phyloP scores from a whole-genome alignment of 2,329 filamentous ascomycete genomes.

The Cryphonectria japonica region DNA sequence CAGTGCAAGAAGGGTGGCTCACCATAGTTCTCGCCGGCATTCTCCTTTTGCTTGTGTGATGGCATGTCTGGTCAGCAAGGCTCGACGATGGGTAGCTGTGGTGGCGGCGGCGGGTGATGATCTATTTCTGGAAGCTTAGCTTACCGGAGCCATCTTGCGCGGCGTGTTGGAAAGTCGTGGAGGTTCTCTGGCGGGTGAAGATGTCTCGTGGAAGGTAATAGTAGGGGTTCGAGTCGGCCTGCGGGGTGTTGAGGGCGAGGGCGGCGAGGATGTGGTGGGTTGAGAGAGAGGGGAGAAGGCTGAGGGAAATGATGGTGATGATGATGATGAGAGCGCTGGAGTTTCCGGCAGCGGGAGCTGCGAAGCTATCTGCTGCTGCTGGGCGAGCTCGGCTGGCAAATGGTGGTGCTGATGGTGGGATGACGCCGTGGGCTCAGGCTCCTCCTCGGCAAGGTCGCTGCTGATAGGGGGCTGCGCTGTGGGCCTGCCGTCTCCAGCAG shows the following conservation, averaged over 20 bases:
- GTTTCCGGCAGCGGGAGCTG: slow-evolving; percentile 47
- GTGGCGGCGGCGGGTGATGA: slow-evolving; percentile 15
- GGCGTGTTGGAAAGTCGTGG: slow-evolving; percentile 35
- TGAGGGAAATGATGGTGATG: slow-evolving; percentile 36
- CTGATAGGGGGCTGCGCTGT: slow-evolving; percentile 14
- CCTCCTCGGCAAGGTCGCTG: slow-evolving; percentile 18
- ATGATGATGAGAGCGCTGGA: slow-evolving; percentile 36
- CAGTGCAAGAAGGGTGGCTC: slow-evolving; percentile 32
- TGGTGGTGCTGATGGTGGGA: slow-evolving; percentile 29
- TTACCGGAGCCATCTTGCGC: slow-evolving; percentile 61
- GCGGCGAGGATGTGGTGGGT: slow-evolving; percentile 37
- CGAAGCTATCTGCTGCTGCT: slow-evolving; percentile 41
- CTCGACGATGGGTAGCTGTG: slow-evolving; percentile 23
- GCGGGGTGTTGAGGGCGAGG: slow-evolving; percentile 37
- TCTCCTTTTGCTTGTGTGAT: slow-evolving; percentile 38
- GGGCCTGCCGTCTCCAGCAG: slow-evolving; percentile 35
- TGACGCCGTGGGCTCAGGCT: slow-evolving; percentile 34
- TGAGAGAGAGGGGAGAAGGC: slow-evolving; percentile 36
- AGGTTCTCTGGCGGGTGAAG: slow-evolving; percentile 38
- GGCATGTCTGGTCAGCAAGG: slow-evolving; percentile 30
- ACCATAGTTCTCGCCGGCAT: slow-evolving; percentile 45
- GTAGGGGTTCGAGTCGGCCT: slow-evolving; percentile 36
- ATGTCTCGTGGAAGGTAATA: slow-evolving; percentile 28
- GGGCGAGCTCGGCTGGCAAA: slow-evolving; percentile 29
- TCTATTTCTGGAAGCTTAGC: slow-evolving; percentile 37